A percentile compares a stretch with the other conserved stretches of the same genome.
Conservation (phyloP, 2,329 filamentous ascomycete genomes). For the Scytalidium lignicola region DNA sequence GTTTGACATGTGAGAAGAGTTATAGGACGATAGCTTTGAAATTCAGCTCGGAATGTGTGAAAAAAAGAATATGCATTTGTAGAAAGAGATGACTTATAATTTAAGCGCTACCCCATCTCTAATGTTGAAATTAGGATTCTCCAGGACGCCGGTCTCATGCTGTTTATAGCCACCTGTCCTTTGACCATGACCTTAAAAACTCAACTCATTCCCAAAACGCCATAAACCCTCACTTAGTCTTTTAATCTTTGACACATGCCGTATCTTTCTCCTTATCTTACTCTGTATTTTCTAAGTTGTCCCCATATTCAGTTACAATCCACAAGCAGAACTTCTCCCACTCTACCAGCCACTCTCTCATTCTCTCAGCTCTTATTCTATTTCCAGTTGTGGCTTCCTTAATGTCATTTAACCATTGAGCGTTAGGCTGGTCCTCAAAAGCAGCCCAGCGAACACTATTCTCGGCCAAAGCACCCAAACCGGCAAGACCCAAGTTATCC, state of each 20-base stretch:
- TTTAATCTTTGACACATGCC: slow-evolving; percentile 15
- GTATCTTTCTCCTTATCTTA: slow-evolving; percentile 12
- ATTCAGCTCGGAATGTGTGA: no score
- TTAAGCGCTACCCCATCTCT: slow-evolving; percentile 3
- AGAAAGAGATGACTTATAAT: background rate
- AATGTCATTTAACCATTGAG: slow-evolving; percentile 69
- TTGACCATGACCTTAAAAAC: background rate
- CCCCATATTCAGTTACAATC: slow-evolving; percentile 73
- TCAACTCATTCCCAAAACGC: background rate
- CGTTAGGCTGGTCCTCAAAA: slow-evolving; percentile 71
- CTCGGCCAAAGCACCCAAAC: slow-evolving; percentile 80
- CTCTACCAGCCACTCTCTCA: slow-evolving; percentile 73
- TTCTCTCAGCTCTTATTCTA: slow-evolving; percentile 63
- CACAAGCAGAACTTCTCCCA: slow-evolving; percentile 92
- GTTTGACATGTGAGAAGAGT: no score
- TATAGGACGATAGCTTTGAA: no score
- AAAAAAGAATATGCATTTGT: no score
- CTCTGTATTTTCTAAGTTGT: slow-evolving; percentile 26
- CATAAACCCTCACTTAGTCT: background rate
- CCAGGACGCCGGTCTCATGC: background rate
- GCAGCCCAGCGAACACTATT: slow-evolving; percentile 89
- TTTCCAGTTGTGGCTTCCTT: slow-evolving; percentile 68
- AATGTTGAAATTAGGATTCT: slow-evolving; percentile 20
- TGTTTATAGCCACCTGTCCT: background rate
- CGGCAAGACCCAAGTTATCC: slow-evolving; percentile 84